Conservation (phyloP, 2,329 filamentous ascomycete genomes). For the Ophiostoma quercus region DNA sequence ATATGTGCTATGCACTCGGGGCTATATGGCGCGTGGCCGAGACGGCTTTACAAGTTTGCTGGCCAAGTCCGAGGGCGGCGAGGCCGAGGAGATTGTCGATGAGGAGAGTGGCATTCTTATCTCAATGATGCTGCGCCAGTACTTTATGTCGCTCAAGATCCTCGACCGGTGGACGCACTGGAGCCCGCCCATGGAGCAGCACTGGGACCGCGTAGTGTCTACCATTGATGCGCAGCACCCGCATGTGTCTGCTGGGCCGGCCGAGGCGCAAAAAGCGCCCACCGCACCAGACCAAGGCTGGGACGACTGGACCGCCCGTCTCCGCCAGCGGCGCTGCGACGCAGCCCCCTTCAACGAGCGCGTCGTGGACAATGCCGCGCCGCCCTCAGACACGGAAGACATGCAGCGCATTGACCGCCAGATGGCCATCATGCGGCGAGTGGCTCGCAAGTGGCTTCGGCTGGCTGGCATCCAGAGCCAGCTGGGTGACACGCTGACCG, state of each 20-base stretch:
- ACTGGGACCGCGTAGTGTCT: conserved; percentile 63
- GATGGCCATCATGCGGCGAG: conserved; percentile 61
- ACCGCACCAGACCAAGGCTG: conserved; percentile 27
- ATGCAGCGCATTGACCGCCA: conserved; percentile 42
- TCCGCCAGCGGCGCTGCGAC: conserved; percentile 35
- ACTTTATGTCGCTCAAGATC: conserved; percentile 81
- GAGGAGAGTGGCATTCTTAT: conserved; percentile 86
- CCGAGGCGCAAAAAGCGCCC: too few species aligned
- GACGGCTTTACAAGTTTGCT: conserved; percentile 76
- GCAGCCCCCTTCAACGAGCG: conserved; percentile 42
- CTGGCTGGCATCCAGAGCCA: conserved; percentile 56
- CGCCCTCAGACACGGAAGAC: conserved; percentile 38
- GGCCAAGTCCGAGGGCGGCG: conserved; percentile 69
- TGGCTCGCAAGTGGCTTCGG: conserved; percentile 67
- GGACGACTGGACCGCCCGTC: conserved; percentile 37
- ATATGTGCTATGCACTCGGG: conserved; percentile 73
- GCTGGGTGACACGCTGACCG: conserved; percentile 51
- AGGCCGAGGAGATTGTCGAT: conserved; percentile 69
- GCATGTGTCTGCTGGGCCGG: conserved; percentile 35
- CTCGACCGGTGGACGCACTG: conserved; percentile 74
- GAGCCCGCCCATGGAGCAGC: conserved; percentile 54
- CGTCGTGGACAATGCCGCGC: conserved; percentile 37
- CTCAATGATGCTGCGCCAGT: conserved; percentile 79
- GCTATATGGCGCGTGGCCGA: conserved; percentile 86
- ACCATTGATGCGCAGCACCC: conserved; percentile 51